A percentile compares a stretch with the other conserved stretches of the same genome.
Evolutionary conservation across 2,329 filamentous ascomycete genomes (phyloP).

Genomic region (Onygenales sp.): DNA sequence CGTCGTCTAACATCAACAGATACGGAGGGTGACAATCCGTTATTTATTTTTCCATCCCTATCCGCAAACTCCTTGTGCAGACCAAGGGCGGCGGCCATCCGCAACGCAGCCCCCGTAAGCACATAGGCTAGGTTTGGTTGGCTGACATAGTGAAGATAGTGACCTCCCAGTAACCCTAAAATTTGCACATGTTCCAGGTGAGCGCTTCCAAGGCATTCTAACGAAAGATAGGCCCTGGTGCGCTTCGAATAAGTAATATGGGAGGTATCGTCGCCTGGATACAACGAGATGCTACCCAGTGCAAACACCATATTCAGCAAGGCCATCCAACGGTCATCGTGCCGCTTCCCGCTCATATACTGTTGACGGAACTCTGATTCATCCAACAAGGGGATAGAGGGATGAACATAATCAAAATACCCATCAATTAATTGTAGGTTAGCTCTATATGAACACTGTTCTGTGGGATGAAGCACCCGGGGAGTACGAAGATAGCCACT

Average conservation of each 20-base stretch:
- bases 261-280: constrained; percentile 51
- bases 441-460: constrained; percentile 30
- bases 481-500: no score
- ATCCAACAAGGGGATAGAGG: constrained; percentile 64
- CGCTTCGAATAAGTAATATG: constrained; percentile 62
- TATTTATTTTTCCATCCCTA: constrained; percentile 36
- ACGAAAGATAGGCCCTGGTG: constrained; percentile 55
- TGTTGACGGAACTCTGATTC: constrained; percentile 60
- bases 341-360: constrained; percentile 53
- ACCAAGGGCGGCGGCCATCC: constrained; percentile 66
- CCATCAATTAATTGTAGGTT: constrained; percentile 59
- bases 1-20: constrained; percentile 53
- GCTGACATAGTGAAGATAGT: constrained; percentile 70
- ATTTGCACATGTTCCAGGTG: constrained; percentile 64
- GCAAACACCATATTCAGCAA: constrained; percentile 68
- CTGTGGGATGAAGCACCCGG: no score
- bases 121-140: constrained; percentile 68
- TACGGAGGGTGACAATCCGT: constrained; percentile 20
- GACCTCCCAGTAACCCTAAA: constrained; percentile 60
- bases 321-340: constrained; percentile 61
- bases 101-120: constrained; percentile 59
- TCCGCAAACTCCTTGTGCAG: constrained; percentile 56
- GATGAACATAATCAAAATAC: constrained; percentile 66
- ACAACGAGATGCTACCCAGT: constrained; percentile 61
- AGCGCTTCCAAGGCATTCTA: constrained; percentile 60